Base-by-base conservation (phyloP, 352 stramenopile genomes). In the Thraustochytrium sp. region DNA sequence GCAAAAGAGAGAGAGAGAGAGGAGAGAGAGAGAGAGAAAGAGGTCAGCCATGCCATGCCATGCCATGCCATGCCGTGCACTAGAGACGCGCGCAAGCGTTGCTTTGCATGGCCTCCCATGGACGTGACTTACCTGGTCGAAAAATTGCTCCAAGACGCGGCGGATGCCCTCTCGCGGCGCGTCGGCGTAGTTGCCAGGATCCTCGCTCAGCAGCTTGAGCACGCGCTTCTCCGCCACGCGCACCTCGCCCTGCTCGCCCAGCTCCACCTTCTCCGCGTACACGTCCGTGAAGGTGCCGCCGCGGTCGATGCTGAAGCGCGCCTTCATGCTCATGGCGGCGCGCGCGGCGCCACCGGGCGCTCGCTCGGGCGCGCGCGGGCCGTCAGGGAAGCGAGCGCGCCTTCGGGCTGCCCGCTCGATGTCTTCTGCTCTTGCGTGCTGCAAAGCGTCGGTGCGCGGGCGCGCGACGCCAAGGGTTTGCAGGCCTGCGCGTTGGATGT, bases 211-310 rank as follows among this genome's bases (percentile, higher is more conserved):
- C 34, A 99, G 88, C 89, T 99, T 99, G 76, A 96, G 94, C 26
- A 99, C 95, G 44, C 90, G 91, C 23, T 49, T n/a, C 31, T 93
- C 89, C 77, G 96, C 92, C 82, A 31, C 26, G 34, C 46, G 13
- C 44, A 92, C 86, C 44, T 76, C 26, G 26, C 85, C 86, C 18
- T 89, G 42, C 85, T 96, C 89, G 29, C 91, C 64, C 42, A 72
- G 11, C 36, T 93, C 90, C 77, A 96, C 92, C 82, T 98, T 93
- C 87, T 94, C 92, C 37, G 93, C 95, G 84, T 98, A 97, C n/a
- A 99, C 90, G 86, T 99, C 97, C 29, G 96, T 99, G 89, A 99
- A 99, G 44, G 97, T 99, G 37, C 94, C 93, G 77, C 97, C 94
- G 78, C 95, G 94, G 88, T 99, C 96, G 85, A 99, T 99, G 61